Evolutionary conservation across 768 basidiomycete genomes (phyloP), one percentile per base, ranked within the genome.

Genomic region (Hysterangium stoloniferum): DNA sequence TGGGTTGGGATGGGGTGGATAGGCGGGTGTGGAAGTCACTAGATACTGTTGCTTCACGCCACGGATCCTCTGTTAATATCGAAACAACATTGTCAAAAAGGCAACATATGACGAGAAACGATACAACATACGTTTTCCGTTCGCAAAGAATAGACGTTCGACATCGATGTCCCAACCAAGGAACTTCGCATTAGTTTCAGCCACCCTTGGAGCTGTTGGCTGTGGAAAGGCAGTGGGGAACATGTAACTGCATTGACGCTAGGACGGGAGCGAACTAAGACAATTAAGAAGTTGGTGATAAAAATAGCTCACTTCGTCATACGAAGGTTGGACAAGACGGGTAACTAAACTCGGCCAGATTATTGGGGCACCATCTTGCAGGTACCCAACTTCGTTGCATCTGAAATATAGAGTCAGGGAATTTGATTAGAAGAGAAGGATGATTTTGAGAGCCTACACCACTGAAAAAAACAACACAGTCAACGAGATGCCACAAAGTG

Each of bases 221-320:
- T 57, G 59, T 4, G 70, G 63, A 69, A 82, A 86, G 8, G 74
- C 76, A 3, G 70, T 68, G 1, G 81, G 76, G 68, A 84, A 86
- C 76, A 78, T 77, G 53, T 75, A 68, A 51, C 75, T 75, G 62
- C 84, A 86, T 75, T 79, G 80, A n/a, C 84, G 72, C 80, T 84
- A 56, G 15, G 32, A 43, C 12, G 9, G 24, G 45, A 34, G 32
- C 11, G 6, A 27, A 45, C 48, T 17, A 9, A 28, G 3, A 4
- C 17, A 46, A 13, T 34, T 35, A 27, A 31, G 32, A 22, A n/a
- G n/a, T n/a, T n/a, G n/a, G 36, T 15, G 22, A 37, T 24, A 32
- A 27, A 19, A 28, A 35, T 15, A 25, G 7, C 53, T n/a, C 31
- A 78, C 78, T 60, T 79, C 62, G 56, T 81, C 79, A 57, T 79